phyloP scores from a whole-genome alignment of 768 basidiomycete species.

The Lactarius hatsudake region DNA sequence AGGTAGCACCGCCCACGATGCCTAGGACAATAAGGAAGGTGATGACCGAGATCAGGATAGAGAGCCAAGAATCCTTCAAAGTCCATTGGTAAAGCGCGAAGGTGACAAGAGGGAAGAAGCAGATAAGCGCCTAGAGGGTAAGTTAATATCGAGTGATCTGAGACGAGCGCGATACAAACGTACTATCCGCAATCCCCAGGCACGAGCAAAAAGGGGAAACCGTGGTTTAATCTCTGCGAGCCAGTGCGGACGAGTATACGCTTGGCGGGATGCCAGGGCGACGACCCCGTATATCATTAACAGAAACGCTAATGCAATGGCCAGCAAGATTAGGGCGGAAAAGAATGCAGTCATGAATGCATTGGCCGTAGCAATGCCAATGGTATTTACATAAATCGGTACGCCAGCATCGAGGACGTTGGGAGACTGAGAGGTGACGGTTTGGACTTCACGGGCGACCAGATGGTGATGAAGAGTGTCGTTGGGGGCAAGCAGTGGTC shows the following conservation, averaged over 20 bases:
- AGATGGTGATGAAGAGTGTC: slow-evolving; percentile 8
- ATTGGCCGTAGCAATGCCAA: slow-evolving; percentile 81
- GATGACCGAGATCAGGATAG: slow-evolving; percentile 75
- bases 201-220: slow-evolving; percentile 48
- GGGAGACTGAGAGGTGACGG: slow-evolving; percentile 57
- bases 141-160: neutral
- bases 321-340: slow-evolving; percentile 62
- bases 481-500: neutral
- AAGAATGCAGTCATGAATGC: slow-evolving; percentile 90
- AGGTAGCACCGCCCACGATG: slow-evolving; percentile 48
- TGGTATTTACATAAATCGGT: slow-evolving; percentile 74
- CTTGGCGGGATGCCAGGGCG: slow-evolving; percentile 15
- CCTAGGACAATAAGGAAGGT: slow-evolving; percentile 52
- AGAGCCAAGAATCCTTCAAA: slow-evolving; percentile 82
- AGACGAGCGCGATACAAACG: slow-evolving; percentile 32
- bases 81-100: slow-evolving; percentile 93
- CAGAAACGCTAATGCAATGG: slow-evolving; percentile 53
- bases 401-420: slow-evolving; percentile 78
- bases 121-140: slow-evolving; percentile 52
- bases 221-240: slow-evolving; percentile 30
- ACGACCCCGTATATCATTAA: slow-evolving; percentile 50
- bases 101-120: slow-evolving; percentile 65
- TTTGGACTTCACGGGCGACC: slow-evolving; percentile 47
- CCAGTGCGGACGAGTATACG: slow-evolving; percentile 27
- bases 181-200: slow-evolving; percentile 69